These are phyloP conservation scores for Vitis hybrid DNA, from an alignment of 177 flowering plant species.

Conservation along the genomic window DNA sequence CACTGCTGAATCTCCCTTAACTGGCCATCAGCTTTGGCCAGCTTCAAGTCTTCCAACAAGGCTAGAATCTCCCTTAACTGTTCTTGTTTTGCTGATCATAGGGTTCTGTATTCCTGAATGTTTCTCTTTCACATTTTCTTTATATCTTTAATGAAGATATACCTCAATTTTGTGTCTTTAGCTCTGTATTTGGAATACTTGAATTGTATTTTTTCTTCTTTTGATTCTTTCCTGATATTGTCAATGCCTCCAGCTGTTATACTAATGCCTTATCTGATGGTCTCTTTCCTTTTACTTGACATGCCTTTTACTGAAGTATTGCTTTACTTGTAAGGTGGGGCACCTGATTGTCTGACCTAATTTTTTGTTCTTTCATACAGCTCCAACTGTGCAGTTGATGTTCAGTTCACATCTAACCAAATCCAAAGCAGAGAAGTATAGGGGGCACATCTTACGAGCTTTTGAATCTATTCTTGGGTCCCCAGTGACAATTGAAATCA, in stretches of 20 bases:
- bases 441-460: constrained; percentile 72
- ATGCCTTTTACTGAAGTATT: not conserved
- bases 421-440: constrained; percentile 74
- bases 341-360: not conserved
- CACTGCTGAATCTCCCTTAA: no score
- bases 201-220: not conserved
- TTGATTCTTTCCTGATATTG: not conserved
- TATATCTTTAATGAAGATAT: no score
- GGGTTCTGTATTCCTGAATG: no score
- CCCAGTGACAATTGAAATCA: constrained; percentile 75
- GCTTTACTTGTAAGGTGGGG: not conserved
- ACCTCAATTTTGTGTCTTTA: not conserved
- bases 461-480: constrained; percentile 83
- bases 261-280: not conserved
- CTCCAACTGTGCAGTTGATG: constrained; percentile 73
- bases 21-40: no score
- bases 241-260: constrained; percentile 5
- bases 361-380: constrained; percentile 43
- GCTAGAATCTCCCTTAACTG: no score
- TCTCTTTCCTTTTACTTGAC: constrained; percentile 1
- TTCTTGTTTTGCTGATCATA: no score
- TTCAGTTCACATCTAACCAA: constrained; percentile 67
- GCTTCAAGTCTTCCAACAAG: no score
- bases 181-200: not conserved
- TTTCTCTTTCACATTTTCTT: no score